phyloP scores from a whole-genome alignment of 2,329 filamentous ascomycete genomes.

The Aureobasidium sp. region DNA sequence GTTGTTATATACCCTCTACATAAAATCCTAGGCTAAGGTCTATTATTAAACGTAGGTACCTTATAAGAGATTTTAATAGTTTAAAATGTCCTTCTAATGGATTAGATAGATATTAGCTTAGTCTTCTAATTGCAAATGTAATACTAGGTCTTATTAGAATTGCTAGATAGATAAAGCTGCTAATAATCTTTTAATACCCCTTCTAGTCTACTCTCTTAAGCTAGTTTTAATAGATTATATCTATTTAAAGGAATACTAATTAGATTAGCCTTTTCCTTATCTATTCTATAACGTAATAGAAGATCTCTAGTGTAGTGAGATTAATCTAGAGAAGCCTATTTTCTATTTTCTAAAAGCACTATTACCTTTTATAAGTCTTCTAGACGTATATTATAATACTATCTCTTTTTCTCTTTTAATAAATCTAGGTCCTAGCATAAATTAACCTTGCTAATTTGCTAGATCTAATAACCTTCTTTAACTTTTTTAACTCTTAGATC shows the following conservation, averaged over 20 bases:
- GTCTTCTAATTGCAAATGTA: neutral
- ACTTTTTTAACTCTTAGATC: too few species aligned
- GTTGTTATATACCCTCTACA: neutral
- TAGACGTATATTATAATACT: too few species aligned
- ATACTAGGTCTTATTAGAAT: neutral
- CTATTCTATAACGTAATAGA: neutral
- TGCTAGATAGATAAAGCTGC: neutral
- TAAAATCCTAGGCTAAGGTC: neutral
- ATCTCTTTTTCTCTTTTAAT: too few species aligned
- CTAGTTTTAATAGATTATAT: neutral
- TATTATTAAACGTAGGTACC: neutral
- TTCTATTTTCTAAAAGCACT: too few species aligned
- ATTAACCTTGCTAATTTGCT: too few species aligned
- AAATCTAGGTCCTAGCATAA: too few species aligned
- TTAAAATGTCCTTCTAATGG: neutral
- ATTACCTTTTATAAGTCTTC: too few species aligned
- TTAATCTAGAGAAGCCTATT: constrained; percentile 1
- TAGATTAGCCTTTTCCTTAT: neutral
- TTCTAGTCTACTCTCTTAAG: neutral
- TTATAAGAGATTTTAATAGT: neutral
- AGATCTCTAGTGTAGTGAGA: neutral
- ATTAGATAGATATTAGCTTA: neutral
- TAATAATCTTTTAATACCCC: neutral
- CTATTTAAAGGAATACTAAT: constrained; percentile 5
- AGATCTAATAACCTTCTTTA: too few species aligned